Percentiles rank a stretch among this genome's conserved stretches.
Conservation (phyloP, 2,329 filamentous ascomycete genomes). For the Myriangium duriaei region DNA sequence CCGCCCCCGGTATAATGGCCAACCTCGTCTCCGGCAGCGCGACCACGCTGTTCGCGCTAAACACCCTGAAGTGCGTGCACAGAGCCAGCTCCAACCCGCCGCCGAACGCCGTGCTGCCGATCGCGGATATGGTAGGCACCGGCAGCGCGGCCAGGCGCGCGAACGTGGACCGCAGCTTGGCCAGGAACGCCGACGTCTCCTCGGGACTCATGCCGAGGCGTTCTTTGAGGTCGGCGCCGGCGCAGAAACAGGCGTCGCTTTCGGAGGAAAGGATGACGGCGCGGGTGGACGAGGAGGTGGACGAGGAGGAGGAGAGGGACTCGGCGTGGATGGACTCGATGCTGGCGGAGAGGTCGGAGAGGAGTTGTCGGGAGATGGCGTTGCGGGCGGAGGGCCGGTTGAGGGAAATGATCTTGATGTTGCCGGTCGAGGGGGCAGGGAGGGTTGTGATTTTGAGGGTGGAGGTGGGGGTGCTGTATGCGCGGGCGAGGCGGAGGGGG, state of each 20-base stretch:
- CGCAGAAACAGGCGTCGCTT: conserved; percentile 80
- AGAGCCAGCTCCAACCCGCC: conserved; percentile 90
- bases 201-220: conserved; percentile 60
- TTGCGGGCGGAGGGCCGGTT: conserved; percentile 79
- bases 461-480: conserved; percentile 16
- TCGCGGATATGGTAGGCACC: conserved; percentile 79
- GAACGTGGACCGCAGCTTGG: conserved; percentile 64
- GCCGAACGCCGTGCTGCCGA: conserved; percentile 76
- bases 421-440: conserved; percentile 65
- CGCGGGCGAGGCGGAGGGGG: no score
- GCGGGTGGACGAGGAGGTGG: conserved; percentile 50
- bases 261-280: conserved; percentile 76
- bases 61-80: conserved; percentile 76
- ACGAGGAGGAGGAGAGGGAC: conserved; percentile 36
- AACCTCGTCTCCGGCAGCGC: conserved; percentile 84
- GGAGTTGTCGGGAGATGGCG: conserved; percentile 70
- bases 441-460: conserved; percentile 58
- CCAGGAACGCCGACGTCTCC: conserved; percentile 73
- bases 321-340: conserved; percentile 53
- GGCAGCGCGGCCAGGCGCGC: conserved; percentile 59
- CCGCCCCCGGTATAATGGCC: conserved; percentile 88
- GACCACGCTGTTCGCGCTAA: conserved; percentile 64
- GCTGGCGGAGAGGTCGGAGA: conserved; percentile 58
- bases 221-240: conserved; percentile 90
- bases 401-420: conserved; percentile 77